These are phyloP conservation scores for Lactarius deliciosus DNA, from an alignment of 768 basidiomycete genomes.

Conservation along the genomic window DNA sequence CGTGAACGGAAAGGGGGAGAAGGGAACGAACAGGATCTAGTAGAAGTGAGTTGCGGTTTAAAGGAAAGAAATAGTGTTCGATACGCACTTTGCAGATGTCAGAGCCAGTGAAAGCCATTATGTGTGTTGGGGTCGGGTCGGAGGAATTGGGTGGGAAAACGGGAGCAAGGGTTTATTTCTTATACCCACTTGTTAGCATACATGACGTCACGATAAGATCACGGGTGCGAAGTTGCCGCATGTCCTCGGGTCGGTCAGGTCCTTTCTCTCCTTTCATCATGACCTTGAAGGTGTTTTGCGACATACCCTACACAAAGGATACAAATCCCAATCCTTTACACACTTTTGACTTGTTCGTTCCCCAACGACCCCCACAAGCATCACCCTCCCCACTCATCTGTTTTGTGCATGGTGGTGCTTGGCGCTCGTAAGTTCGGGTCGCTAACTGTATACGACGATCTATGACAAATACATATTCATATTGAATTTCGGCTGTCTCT, in stretches of 20 bases:
- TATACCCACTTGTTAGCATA: neutral
- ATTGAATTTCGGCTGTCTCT: neutral
- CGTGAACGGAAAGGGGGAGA: neutral
- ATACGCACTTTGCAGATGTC: slow-evolving; percentile 74
- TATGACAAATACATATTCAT: slow-evolving; percentile 16
- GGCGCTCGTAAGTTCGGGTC: slow-evolving; percentile 59
- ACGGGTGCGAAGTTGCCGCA: neutral
- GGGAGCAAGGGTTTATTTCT: neutral
- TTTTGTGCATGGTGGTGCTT: slow-evolving; percentile 84
- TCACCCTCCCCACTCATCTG: slow-evolving; percentile 49
- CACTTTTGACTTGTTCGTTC: slow-evolving; percentile 57
- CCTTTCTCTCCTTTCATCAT: neutral
- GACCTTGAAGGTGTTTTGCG: slow-evolving; percentile 18
- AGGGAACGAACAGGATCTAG: slow-evolving; percentile 47
- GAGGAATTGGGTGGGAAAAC: slow-evolving; percentile 21
- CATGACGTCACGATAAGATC: slow-evolving; percentile 15
- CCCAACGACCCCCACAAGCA: slow-evolving; percentile 1
- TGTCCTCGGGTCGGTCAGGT: neutral
- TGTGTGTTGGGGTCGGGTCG: slow-evolving; percentile 27
- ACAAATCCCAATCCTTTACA: slow-evolving; percentile 38
- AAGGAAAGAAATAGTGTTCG: slow-evolving; percentile 6
- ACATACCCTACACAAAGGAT: slow-evolving; percentile 41
- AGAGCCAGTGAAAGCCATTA: slow-evolving; percentile 68
- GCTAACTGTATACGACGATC: slow-evolving; percentile 1
- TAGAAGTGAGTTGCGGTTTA: neutral